Evolutionary conservation across 108 stramenopile genomes (phyloP), one percentile per base, ranked within the genome.

Genomic region (Cylindrotheca closterium): DNA sequence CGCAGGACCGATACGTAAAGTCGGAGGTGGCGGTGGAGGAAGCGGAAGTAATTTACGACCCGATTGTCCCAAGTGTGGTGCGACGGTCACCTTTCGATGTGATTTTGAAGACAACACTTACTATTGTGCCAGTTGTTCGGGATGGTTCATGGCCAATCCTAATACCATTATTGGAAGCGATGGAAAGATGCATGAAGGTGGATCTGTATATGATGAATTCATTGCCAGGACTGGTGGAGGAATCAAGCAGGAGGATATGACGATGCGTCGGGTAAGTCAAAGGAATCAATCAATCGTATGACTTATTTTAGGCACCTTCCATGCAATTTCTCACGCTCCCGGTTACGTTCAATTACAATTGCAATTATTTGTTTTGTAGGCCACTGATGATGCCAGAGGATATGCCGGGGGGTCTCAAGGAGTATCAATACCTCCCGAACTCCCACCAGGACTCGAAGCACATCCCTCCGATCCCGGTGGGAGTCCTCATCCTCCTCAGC

Each of bases 121-220:
- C 68, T 96, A 92, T 58, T 96, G 95, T 68, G 92, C 90, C 4
- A 72, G 83, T 29, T 96, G 95, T 74, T 83, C 83, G 4, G 94
- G 94, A 7, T 92, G 87, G 84, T 95, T 95, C 61, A 62, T 83
- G 5, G 65, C 60, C 47, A 67, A 49, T 27, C 58, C 63, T 25
- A 58, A 61, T 19, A 42, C 33, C 19, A 49, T 34, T 47, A 17
- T 23, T 23, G 42, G 30, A 21, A 58, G 8, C 51, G 69, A 53
- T 51, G 30, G 25, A 29, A 37, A 23, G n/a, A 45, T 24, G 4
- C 50, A 69, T 31, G 68, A 47, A n/a, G 47, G 27, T 30, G 29
- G 62, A 23, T 55, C 69, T 7, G n/a, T 37, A 7, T 45, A 55
- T 33, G 60, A 61, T 1, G 42, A 61, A 27, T 62, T 62, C 45